Conservation (phyloP, 108 stramenopile species). For the Fistulifera solaris region DNA sequence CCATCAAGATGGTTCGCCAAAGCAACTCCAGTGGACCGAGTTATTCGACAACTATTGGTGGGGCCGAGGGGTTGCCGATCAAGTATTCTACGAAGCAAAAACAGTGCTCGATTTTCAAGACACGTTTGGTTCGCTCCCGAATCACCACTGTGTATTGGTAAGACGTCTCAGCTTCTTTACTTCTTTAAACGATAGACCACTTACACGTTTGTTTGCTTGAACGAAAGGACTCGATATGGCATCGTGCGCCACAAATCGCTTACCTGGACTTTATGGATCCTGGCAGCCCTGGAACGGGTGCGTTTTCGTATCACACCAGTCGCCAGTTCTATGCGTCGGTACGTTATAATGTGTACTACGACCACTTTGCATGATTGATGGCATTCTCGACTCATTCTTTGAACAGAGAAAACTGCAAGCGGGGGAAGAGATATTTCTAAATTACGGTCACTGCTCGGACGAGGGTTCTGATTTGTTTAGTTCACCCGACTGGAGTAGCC, state of each 20-base stretch:
- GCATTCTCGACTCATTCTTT: no score
- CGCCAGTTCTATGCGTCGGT: conserved; percentile 15
- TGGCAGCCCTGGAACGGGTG: conserved; percentile 20
- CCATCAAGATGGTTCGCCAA: neutral
- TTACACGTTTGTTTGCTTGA: no score
- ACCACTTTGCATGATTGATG: no score
- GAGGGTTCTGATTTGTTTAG: neutral
- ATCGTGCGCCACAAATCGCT: neutral
- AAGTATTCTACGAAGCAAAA: conserved; percentile 10
- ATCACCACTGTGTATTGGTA: conserved; percentile 26
- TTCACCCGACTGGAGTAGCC: conserved; percentile 9
- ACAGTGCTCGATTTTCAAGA: conserved; percentile 27
- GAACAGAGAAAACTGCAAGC: no score
- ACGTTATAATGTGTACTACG: neutral
- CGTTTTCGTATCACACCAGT: conserved; percentile 30
- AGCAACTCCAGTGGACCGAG: conserved; percentile 1
- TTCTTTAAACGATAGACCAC: conserved; percentile 5
- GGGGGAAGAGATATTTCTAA: conserved; percentile 25
- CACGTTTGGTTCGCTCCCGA: conserved; percentile 29
- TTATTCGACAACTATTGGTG: conserved; percentile 23
- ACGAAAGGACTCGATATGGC: no score
- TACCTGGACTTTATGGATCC: conserved; percentile 8
- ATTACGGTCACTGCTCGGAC: conserved; percentile 12
- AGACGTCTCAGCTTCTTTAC: neutral
- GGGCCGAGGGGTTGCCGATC: conserved; percentile 24